Evolutionary conservation across 148 eudicot species (phyloP), one percentile per base, ranked within the genome.

Genomic region (Salicornia ramosissima): DNA sequence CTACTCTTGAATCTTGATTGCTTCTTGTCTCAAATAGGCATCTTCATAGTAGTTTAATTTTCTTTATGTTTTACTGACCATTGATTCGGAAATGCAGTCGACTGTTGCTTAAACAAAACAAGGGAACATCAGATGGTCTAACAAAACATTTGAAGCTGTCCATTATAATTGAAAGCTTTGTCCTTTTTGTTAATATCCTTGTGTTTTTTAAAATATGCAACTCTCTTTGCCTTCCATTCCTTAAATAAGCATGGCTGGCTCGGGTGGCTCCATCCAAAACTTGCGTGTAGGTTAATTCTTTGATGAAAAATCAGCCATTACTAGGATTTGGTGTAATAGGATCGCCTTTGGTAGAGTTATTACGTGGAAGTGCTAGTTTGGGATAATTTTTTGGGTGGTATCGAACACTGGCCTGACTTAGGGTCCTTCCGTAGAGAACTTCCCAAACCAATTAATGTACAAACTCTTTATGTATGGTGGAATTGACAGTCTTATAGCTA

Each of bases 21-120:
- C 22, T 26, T 64, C 30, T 43, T 26, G 68, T 15, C 45, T 47
- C 68, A 64, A 50, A 65, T 65, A 9, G 57, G 2, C 21, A 49
- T 46, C 36, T 26, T 9, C 21, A 47, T 46, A 13, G 18, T 22
- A 66, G 57, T 30, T 49, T 2, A 31, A 5, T 46, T 22, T 64
- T 43, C 64, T 26, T 28, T 26, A 21, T 10, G 5, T 45, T 2
- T 10, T 46, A 19, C 9, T 18, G 28, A 3, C 18, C 21, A 58
- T 15, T 58, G 63, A 58, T 58, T 58, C n/a, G 6, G 42, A 34
- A 60, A 13, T 11, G 49, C 14, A 45, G 49, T 7, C 24, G 8
- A 19, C 24, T 59, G 40, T 42, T 59, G 42, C 40, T 33, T 19
- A 12, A n/a, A 18, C 39, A 57, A 28, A 30, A 16, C 21, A 30